Percentiles rank a stretch among this genome's conserved stretches.
These are phyloP conservation scores for Zoysia japonica DNA, from an alignment of 176 grass and related monocot species.

Conservation along the genomic window DNA sequence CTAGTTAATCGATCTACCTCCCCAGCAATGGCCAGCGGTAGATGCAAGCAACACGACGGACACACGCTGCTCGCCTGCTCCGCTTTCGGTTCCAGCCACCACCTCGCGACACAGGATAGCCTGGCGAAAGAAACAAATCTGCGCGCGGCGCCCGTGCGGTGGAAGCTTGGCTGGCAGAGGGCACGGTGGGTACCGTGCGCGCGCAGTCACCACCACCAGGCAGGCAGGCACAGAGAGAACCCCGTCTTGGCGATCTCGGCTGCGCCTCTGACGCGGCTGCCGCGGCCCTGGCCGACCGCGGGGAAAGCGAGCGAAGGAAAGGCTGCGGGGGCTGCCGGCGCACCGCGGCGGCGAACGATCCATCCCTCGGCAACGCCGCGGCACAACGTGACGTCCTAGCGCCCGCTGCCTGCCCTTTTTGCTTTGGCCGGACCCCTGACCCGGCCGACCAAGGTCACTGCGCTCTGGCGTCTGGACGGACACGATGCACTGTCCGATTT, in stretches of 20 bases:
- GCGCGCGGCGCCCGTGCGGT: neutral
- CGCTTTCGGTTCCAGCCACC: no score
- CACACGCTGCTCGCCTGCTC: no score
- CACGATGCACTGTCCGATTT: no score
- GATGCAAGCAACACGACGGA: no score
- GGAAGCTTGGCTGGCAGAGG: conserved; percentile 30
- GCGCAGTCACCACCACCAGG: neutral
- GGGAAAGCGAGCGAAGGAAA: neutral
- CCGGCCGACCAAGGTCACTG: neutral
- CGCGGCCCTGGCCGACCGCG: conserved; percentile 48
- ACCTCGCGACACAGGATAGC: no score
- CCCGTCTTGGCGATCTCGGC: neutral
- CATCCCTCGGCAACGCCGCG: conserved; percentile 19
- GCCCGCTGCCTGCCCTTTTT: conserved; percentile 17
- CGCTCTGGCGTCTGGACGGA: no score
- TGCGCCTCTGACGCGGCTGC: conserved; percentile 39
- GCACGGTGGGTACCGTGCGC: neutral
- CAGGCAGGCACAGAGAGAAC: neutral
- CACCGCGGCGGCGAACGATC: neutral
- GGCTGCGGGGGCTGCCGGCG: conserved; percentile 19
- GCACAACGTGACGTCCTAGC: conserved; percentile 48
- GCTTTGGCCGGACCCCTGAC: neutral
- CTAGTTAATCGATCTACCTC: no score
- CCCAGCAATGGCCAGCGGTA: no score
- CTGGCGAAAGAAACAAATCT: neutral